These are phyloP conservation scores for Canna indica DNA, from an alignment of 176 grass and related monocot species.

Conservation along the genomic window DNA sequence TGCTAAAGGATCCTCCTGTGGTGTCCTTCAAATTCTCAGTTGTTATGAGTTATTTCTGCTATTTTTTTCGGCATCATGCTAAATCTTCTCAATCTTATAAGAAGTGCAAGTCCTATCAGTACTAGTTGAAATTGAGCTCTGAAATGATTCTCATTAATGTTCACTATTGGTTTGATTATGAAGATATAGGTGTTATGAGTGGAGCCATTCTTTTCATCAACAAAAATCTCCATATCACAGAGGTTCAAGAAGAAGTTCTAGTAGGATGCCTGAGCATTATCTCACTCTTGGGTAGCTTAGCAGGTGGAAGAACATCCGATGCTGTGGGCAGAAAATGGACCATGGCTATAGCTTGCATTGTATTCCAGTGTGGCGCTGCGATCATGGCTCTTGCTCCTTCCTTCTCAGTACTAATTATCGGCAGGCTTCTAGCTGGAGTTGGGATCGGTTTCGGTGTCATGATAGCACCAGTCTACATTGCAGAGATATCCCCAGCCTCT, in stretches of 20 bases:
- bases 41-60: too few species aligned
- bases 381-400: constrained; percentile 92
- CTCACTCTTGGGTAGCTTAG: constrained; percentile 78
- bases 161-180: neutral
- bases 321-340: constrained; percentile 86
- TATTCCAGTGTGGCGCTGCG: constrained; percentile 63
- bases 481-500: constrained; percentile 71
- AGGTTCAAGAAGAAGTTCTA: constrained; percentile 83
- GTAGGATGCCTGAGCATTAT: constrained; percentile 79
- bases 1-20: too few species aligned
- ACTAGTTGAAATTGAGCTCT: too few species aligned
- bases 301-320: constrained; percentile 79
- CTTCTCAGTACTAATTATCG: constrained; percentile 66
- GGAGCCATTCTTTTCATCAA: constrained; percentile 75
- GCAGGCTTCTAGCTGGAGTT: constrained; percentile 63
- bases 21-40: too few species aligned
- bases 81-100: too few species aligned
- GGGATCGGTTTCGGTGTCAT: constrained; percentile 90
- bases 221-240: constrained; percentile 79
- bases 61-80: too few species aligned
- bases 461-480: constrained; percentile 89
- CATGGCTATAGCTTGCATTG: constrained; percentile 64
- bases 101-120: too few species aligned
- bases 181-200: constrained; percentile 95
- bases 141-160: too few species aligned